These are phyloP conservation scores for Cytospora leucostoma DNA, from an alignment of 2,329 filamentous ascomycete species.

Conservation along the genomic window DNA sequence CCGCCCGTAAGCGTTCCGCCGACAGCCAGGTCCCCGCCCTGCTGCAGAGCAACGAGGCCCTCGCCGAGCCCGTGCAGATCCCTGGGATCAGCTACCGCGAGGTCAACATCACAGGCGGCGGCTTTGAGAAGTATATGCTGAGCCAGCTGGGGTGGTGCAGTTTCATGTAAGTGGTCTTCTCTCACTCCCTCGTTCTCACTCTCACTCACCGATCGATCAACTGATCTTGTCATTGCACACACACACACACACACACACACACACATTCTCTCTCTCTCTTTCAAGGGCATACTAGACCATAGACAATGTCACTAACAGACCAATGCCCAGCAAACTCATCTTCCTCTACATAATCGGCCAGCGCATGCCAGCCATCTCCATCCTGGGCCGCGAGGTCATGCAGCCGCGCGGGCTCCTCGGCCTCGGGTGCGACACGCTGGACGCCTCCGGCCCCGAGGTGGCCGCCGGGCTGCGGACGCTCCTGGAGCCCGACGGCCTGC, in stretches of 20 bases:
- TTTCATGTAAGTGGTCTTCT: constrained; percentile 52
- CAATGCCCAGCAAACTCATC: constrained; percentile 56
- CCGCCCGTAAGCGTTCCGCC: constrained; percentile 61
- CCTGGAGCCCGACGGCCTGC: constrained; percentile 46
- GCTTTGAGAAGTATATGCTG: constrained; percentile 69
- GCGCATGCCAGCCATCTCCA: constrained; percentile 66
- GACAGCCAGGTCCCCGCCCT: constrained; percentile 47
- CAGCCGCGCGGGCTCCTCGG: constrained; percentile 70
- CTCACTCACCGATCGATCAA: not conserved
- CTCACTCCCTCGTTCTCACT: not conserved
- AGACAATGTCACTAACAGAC: not conserved
- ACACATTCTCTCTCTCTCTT: too few species aligned
- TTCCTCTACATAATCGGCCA: constrained; percentile 66
- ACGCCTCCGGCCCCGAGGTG: constrained; percentile 66
- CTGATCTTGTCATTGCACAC: too few species aligned
- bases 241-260: too few species aligned
- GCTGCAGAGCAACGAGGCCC: constrained; percentile 50
- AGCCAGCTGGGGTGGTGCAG: constrained; percentile 68
- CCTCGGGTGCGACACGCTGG: constrained; percentile 68
- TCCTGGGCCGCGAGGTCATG: constrained; percentile 73
- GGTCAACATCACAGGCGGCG: constrained; percentile 73
- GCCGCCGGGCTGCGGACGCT: constrained; percentile 35
- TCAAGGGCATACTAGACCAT: too few species aligned
- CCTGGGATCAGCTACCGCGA: constrained; percentile 63
- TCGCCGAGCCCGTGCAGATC: constrained; percentile 61